Conservation (phyloP, 2,329 filamentous ascomycete species). For the Moelleriella libera region DNA sequence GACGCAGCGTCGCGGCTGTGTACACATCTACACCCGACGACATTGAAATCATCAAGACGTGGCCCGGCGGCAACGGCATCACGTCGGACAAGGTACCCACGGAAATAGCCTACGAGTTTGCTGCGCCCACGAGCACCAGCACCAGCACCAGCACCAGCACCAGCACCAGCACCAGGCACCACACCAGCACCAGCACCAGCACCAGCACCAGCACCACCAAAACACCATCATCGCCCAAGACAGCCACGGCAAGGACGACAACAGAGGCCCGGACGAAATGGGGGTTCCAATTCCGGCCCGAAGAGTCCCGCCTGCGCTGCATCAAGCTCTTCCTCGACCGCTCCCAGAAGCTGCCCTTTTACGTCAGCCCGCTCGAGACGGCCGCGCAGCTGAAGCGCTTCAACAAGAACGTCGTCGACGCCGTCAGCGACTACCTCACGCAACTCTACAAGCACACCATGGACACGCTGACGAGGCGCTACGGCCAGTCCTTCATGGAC, state of each 20-base stretch:
- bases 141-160: no score
- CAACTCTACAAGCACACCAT: conserved; percentile 67
- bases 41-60: conserved; percentile 71
- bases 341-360: conserved; percentile 67
- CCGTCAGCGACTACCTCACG: conserved; percentile 65
- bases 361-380: conserved; percentile 65
- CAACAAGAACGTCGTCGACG: conserved; percentile 66
- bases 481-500: conserved; percentile 67
- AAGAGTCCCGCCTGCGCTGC: conserved; percentile 62
- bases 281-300: conserved; percentile 72
- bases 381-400: conserved; percentile 60
- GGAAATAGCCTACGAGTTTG: conserved; percentile 51
- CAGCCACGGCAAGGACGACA: conserved; percentile 8
- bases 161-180: no score
- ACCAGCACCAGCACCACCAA: no score
- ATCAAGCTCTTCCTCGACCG: conserved; percentile 78
- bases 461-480: conserved; percentile 59
- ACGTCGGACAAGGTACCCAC: conserved; percentile 82
- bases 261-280: conserved; percentile 47
- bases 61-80: conserved; percentile 73
- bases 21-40: conserved; percentile 67
- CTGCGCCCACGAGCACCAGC: conserved; percentile 9
- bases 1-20: conserved; percentile 47
- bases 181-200: no score
- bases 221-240: no score